Evolutionary conservation across 352 stramenopile genomes (phyloP), one percentile per base, ranked within the genome.

Genomic region (Phytopythium helicoides): DNA sequence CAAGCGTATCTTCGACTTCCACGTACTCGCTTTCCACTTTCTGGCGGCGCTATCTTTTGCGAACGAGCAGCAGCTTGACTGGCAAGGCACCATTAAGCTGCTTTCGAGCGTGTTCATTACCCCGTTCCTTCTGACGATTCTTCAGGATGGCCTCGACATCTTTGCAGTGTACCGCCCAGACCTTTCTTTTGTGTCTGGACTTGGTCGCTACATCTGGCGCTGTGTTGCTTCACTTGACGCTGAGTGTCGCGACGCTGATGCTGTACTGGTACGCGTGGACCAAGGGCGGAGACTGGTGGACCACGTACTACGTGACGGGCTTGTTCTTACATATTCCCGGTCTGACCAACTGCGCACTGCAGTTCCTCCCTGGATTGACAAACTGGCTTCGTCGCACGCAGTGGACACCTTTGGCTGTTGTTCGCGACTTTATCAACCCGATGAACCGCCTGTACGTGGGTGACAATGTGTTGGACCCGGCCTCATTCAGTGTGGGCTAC

Each of bases 11-110:
- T 91, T 99, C 45, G 97, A 98, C 64, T 99, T 98, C 76, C 96
- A 99, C 67, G 89, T 99, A 47, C 75, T 98, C 22, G 91, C 93
- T 8, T 99, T 99, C 73, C 97, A 98, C 58, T 81, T 99, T 14
- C 71, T 99, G 19, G 87, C 79, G 8, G 79, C 94, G 6, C 58
- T 98, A 19, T 93, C 95, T 16, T 99, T 99, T 52, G 78, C 76
- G 6, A 73, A 74, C 31, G 88, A 97, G 48, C 79, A 99, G 47
- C 86, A 98, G 23, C 92, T 97, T 76, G 86, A 85, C 41, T 75
- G 88, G 44, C 63, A 83, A 0, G 95, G 94, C 41, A 87, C 87
- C 19, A 56, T 69, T 22, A 76, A 92, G 53, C 82, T 97, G 25
- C 65, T 96, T 8, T 98, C 94, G 37, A 97, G 92, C 28, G 87